Evolutionary conservation across 2,329 filamentous ascomycete genomes (phyloP).

Genomic region (Penicillium sp.): DNA sequence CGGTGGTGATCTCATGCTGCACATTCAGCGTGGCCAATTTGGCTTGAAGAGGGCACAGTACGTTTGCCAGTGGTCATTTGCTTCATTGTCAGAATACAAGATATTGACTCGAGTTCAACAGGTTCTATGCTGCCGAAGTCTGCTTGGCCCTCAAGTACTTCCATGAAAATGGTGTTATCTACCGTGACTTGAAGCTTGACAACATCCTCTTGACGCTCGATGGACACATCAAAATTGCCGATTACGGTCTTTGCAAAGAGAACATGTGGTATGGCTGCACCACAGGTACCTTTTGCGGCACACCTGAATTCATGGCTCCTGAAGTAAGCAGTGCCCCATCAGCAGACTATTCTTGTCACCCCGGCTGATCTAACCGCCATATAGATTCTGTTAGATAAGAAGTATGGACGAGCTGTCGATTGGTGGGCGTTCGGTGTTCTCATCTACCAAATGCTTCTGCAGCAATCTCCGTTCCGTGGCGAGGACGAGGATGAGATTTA

Average conservation of each 20-base stretch:
- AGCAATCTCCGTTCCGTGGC: slow-evolving; percentile 97
- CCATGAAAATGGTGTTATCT: slow-evolving; percentile 98
- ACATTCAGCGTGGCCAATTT: slow-evolving; percentile 96
- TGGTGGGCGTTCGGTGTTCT: slow-evolving; percentile 99
- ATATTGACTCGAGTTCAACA: slow-evolving; percentile 38
- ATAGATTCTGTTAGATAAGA: slow-evolving; percentile 94
- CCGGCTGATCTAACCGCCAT: slow-evolving; percentile 19
- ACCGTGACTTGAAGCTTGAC: slow-evolving; percentile 75
- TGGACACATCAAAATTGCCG: slow-evolving; percentile 96
- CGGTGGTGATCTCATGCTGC: slow-evolving; percentile 97
- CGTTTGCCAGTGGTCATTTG: slow-evolving; percentile 39
- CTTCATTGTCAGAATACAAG: background rate
- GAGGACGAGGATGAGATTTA: slow-evolving; percentile 99
- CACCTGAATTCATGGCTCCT: slow-evolving; percentile 99
- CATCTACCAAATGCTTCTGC: slow-evolving; percentile 99
- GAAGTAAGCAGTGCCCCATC: slow-evolving; percentile 60
- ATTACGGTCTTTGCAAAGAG: slow-evolving; percentile 98
- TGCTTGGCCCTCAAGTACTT: slow-evolving; percentile 98
- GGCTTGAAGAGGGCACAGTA: slow-evolving; percentile 93
- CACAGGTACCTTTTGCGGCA: slow-evolving; percentile 97
- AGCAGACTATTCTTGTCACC: background rate
- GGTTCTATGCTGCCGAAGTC: slow-evolving; percentile 96
- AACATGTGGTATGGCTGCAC: slow-evolving; percentile 99
- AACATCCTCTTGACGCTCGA: slow-evolving; percentile 93
- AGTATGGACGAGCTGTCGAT: slow-evolving; percentile 93